Conservation (phyloP, 2,329 filamentous ascomycete species). For the Xylaria sp. region DNA sequence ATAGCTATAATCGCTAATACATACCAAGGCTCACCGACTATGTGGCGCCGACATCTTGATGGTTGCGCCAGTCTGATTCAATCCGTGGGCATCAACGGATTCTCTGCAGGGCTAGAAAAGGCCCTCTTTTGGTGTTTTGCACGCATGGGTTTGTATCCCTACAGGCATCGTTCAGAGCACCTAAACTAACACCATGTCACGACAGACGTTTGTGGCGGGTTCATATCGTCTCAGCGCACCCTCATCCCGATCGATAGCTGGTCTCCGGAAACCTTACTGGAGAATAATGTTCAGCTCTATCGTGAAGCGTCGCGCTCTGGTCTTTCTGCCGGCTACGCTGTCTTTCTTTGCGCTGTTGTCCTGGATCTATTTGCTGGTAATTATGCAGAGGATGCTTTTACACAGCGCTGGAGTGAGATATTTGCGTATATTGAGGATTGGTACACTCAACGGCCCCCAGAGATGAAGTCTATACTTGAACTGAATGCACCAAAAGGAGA, state of each 20-base stretch:
- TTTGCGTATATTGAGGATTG: slow-evolving; percentile 3
- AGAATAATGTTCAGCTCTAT: not conserved
- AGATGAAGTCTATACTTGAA: slow-evolving; percentile 2
- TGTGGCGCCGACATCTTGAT: slow-evolving; percentile 20
- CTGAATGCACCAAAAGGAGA: slow-evolving; percentile 1
- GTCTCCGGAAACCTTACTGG: not conserved
- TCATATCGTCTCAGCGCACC: slow-evolving; percentile 4
- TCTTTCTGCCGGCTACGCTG: not conserved
- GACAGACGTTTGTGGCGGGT: not conserved
- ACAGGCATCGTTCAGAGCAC: not conserved
- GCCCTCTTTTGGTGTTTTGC: slow-evolving; percentile 7
- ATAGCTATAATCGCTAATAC: not conserved
- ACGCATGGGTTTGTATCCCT: slow-evolving; percentile 5
- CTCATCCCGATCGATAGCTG: slow-evolving; percentile 5
- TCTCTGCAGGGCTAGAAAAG: not conserved
- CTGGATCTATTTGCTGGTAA: not conserved
- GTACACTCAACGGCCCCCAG: not conserved
- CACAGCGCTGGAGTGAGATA: slow-evolving; percentile 1
- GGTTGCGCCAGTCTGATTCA: slow-evolving; percentile 14
- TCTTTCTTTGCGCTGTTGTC: slow-evolving; percentile 2
- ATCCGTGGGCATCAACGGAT: slow-evolving; percentile 15
- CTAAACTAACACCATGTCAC: not conserved
- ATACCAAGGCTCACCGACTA: slow-evolving; percentile 14
- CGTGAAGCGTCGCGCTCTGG: not conserved
- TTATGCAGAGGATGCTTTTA: not conserved